phyloP scores from a whole-genome alignment of 805 yeast genomes.

The Yarrowia sp. region DNA sequence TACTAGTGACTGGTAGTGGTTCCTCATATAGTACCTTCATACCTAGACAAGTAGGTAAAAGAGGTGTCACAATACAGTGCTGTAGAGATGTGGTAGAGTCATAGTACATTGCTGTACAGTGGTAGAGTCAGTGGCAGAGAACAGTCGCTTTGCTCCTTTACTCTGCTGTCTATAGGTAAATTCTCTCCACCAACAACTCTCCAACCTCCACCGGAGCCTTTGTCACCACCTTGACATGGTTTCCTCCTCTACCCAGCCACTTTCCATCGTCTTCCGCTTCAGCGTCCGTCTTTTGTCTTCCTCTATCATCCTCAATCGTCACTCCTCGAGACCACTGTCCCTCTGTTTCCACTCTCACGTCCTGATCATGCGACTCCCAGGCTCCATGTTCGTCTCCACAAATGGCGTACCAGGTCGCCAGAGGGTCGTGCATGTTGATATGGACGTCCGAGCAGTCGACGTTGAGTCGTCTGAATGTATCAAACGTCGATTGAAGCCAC shows the following conservation, averaged over 20 bases:
- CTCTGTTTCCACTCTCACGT: constrained; percentile 41
- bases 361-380: constrained; percentile 32
- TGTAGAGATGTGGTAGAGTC: no score
- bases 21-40: no score
- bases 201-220: constrained; percentile 16
- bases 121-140: no score
- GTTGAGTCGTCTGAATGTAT: constrained; percentile 30
- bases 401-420: constrained; percentile 40
- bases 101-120: no score
- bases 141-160: background rate
- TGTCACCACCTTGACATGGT: constrained; percentile 16
- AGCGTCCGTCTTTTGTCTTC: constrained; percentile 29
- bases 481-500: constrained; percentile 38
- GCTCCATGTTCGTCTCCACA: constrained; percentile 17
- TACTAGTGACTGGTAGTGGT: no score
- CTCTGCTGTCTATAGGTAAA: no score
- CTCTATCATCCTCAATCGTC: constrained; percentile 40
- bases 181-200: constrained; percentile 5
- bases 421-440: constrained; percentile 41
- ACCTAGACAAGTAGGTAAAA: no score
- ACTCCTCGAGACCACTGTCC: constrained; percentile 42
- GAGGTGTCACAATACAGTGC: no score
- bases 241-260: constrained; percentile 18
- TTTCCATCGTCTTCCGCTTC: constrained; percentile 28
- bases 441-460: constrained; percentile 29